These are phyloP conservation scores for Sisymbrium altissimum DNA, from an alignment of 345 rosid species.

Conservation along the genomic window DNA sequence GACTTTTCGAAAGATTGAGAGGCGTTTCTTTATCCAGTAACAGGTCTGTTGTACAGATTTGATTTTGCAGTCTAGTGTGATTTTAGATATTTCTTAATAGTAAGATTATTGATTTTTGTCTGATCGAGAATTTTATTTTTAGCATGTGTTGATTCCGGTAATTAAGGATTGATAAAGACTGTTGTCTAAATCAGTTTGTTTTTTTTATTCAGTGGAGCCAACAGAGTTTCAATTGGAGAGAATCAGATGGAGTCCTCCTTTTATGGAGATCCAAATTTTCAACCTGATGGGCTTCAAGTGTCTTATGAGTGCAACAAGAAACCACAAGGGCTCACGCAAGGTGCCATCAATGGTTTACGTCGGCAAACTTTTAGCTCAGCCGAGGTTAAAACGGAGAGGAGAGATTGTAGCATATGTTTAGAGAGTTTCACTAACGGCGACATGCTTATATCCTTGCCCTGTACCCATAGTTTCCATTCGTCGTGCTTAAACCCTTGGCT, in stretches of 20 bases:
- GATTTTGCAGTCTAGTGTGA: background rate
- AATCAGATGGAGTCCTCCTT: conserved; percentile 20
- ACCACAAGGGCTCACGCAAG: conserved; percentile 74
- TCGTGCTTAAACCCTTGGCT: conserved; percentile 88
- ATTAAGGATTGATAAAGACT: background rate
- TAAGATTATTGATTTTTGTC: background rate
- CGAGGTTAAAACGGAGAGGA: conserved; percentile 27
- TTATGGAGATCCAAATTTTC: background rate
- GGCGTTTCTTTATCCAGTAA: conserved; percentile 60
- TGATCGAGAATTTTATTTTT: background rate
- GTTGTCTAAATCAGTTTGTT: background rate
- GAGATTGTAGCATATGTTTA: conserved; percentile 58
- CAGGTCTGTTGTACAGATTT: conserved; percentile 47
- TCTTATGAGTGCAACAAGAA: conserved; percentile 39
- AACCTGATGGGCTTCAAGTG: conserved; percentile 35
- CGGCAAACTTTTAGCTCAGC: conserved; percentile 42
- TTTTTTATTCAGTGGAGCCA: conserved; percentile 8
- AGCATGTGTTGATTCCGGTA: background rate
- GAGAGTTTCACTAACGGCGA: conserved; percentile 73
- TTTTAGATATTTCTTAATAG: background rate
- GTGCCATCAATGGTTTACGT: conserved; percentile 47
- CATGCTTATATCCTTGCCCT: conserved; percentile 51
- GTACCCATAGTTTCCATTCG: conserved; percentile 71
- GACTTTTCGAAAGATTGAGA: conserved; percentile 89
- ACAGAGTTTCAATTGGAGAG: conserved; percentile 15